phyloP scores from a whole-genome alignment of 805 yeast species.

The Spathaspora passalidarum region DNA sequence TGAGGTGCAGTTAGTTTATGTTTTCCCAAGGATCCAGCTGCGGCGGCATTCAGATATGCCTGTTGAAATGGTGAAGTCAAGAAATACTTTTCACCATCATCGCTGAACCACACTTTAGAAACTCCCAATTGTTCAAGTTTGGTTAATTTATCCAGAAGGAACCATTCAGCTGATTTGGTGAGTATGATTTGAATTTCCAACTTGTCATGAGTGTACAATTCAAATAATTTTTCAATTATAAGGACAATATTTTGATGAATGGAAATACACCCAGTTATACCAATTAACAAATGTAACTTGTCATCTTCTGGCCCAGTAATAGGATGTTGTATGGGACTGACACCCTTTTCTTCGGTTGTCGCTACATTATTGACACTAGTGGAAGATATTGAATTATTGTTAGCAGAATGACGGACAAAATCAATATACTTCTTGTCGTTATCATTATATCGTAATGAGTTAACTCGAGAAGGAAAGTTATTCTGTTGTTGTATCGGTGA shows the following conservation, averaged over 20 bases:
- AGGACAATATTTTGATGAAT: slow-evolving; percentile 18
- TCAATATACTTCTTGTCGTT: slow-evolving; percentile 12
- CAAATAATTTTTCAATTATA: slow-evolving; percentile 22
- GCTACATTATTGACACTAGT: not conserved
- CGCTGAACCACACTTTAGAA: slow-evolving; percentile 20
- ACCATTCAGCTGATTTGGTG: slow-evolving; percentile 22
- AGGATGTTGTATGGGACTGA: slow-evolving; percentile 2
- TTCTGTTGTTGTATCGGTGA: not conserved
- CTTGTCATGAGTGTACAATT: slow-evolving; percentile 17
- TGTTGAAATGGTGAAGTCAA: slow-evolving; percentile 11
- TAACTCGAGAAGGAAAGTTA: slow-evolving; percentile 5
- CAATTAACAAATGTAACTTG: slow-evolving; percentile 22
- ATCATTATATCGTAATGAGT: slow-evolving; percentile 10
- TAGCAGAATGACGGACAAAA: slow-evolving; percentile 9
- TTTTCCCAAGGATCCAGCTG: slow-evolving; percentile 1
- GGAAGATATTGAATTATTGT: slow-evolving; percentile 1
- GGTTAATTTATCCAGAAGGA: slow-evolving; percentile 16
- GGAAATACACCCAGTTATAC: slow-evolving; percentile 24
- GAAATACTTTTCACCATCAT: slow-evolving; percentile 17
- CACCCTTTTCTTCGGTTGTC: not conserved
- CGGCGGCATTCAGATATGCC: slow-evolving; percentile 4
- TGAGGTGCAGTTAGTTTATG: slow-evolving; percentile 9
- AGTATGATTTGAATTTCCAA: slow-evolving; percentile 23
- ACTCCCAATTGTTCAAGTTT: slow-evolving; percentile 21
- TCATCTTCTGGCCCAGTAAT: slow-evolving; percentile 8